These are phyloP conservation scores for Warburgia ugandensis DNA, from an alignment of 164 flowering plant species.

Conservation along the genomic window DNA sequence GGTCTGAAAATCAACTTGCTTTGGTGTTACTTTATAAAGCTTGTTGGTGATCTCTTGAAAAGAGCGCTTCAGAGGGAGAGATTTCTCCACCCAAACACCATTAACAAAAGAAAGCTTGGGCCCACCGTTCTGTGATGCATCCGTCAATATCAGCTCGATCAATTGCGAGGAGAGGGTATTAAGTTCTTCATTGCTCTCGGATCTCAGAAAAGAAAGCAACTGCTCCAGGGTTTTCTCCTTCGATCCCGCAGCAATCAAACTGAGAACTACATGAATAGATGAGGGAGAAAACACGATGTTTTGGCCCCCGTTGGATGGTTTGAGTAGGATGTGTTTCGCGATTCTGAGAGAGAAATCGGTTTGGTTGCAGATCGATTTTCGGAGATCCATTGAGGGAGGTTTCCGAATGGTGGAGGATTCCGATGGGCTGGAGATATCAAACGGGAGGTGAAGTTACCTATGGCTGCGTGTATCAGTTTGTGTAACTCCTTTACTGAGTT, in stretches of 20 bases:
- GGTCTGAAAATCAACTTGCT: conserved; percentile 49
- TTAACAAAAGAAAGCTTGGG: conserved; percentile 50
- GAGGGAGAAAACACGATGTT: conserved; percentile 62
- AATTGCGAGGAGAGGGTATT: conserved; percentile 42
- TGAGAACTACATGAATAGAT: conserved; percentile 45
- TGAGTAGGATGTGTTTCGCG: conserved; percentile 26
- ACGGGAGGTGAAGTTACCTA: too few species aligned
- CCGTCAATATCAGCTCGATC: conserved; percentile 41
- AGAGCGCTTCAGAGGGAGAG: conserved; percentile 38
- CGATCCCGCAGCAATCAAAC: conserved; percentile 59
- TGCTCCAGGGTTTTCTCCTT: conserved; percentile 44
- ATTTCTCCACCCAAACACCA: conserved; percentile 61
- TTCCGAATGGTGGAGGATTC: not conserved
- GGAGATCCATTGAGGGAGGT: conserved; percentile 31
- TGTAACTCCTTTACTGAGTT: too few species aligned
- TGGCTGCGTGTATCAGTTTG: too few species aligned
- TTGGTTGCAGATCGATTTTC: conserved; percentile 34
- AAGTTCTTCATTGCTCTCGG: conserved; percentile 40
- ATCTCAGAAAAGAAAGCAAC: conserved; percentile 48
- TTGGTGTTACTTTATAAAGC: conserved; percentile 39
- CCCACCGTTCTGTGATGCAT: conserved; percentile 55
- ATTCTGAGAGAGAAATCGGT: conserved; percentile 40
- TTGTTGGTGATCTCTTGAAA: conserved; percentile 41
- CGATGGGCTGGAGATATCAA: too few species aligned
- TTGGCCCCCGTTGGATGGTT: conserved; percentile 23